These are phyloP conservation scores for Saccharomycopsis fermentans DNA, from an alignment of 805 yeast species.

Conservation along the genomic window DNA sequence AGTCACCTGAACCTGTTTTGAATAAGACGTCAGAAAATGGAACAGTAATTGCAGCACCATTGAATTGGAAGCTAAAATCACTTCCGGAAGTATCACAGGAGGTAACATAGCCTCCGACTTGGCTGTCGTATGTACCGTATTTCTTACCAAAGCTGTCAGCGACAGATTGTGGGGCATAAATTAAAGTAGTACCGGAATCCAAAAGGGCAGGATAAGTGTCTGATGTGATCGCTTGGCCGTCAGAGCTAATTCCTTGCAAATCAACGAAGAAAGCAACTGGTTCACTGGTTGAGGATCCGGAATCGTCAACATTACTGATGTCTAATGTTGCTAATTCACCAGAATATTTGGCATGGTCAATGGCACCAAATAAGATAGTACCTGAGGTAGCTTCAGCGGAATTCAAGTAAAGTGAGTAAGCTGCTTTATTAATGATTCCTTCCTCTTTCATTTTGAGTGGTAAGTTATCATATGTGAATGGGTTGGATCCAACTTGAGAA, in stretches of 20 bases:
- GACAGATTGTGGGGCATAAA: constrained; percentile 34
- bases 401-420: constrained; percentile 39
- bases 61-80: constrained; percentile 40
- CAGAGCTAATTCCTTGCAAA: constrained; percentile 20
- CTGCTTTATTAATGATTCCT: constrained; percentile 32
- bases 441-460: constrained; percentile 27
- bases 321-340: constrained; percentile 32
- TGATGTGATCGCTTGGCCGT: constrained; percentile 19
- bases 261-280: constrained; percentile 16
- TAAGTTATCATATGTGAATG: constrained; percentile 21
- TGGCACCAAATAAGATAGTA: constrained; percentile 43
- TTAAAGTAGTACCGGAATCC: constrained; percentile 36
- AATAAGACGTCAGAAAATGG: constrained; percentile 33
- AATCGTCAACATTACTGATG: constrained; percentile 13
- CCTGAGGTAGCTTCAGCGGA: constrained; percentile 23
- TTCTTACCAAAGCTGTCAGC: constrained; percentile 16
- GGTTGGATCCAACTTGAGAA: constrained; percentile 17
- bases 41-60: constrained; percentile 43
- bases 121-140: constrained; percentile 26
- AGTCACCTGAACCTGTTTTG: constrained; percentile 20
- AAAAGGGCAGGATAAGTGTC: constrained; percentile 31
- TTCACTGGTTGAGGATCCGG: constrained; percentile 7
- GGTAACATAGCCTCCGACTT: constrained; percentile 37
- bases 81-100: constrained; percentile 33
- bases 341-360: constrained; percentile 38